These are phyloP conservation scores for Zanthoxylum bungeanum DNA, from an alignment of 345 rosid genomes.

Conservation along the genomic window DNA sequence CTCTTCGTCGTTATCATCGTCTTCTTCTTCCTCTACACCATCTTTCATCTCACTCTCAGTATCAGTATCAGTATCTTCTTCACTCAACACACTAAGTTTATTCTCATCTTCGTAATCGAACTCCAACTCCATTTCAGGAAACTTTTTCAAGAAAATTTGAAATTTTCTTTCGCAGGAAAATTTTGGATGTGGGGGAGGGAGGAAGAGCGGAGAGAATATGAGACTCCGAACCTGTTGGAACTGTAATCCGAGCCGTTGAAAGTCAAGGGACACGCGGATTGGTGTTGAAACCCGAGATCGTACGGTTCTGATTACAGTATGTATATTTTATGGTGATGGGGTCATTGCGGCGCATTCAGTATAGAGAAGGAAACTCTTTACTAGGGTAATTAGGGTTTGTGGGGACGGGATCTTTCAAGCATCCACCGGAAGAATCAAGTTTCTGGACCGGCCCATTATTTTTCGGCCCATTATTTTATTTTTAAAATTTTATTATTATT, in stretches of 20 bases:
- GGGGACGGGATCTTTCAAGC: too few species aligned
- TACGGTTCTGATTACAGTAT: conserved; percentile 36
- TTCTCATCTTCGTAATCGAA: conserved; percentile 29
- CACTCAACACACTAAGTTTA: conserved; percentile 23
- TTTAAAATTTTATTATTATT: too few species aligned
- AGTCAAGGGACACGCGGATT: conserved; percentile 36
- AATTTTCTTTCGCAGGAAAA: conserved; percentile 4
- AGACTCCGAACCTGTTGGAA: conserved; percentile 30
- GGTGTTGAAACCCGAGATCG: conserved; percentile 46
- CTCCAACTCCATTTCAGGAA: conserved; percentile 16
- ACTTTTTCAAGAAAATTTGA: conserved; percentile 15
- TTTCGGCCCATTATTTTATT: too few species aligned
- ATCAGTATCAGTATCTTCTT: conserved; percentile 26
- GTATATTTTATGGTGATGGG: conserved; percentile 24
- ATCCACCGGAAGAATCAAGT: too few species aligned
- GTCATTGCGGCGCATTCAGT: conserved; percentile 44
- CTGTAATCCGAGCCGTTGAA: conserved; percentile 61
- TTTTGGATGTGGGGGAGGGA: conserved; percentile 13
- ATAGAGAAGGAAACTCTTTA: too few species aligned
- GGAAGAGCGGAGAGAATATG: conserved; percentile 17
- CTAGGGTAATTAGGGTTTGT: too few species aligned
- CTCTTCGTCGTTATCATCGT: conserved; percentile 21
- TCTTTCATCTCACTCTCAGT: conserved; percentile 23
- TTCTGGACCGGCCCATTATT: too few species aligned
- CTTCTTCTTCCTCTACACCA: conserved; percentile 20